These are phyloP conservation scores for Phytophthora pinifolia DNA, from an alignment of 352 stramenopile species.

Conservation along the genomic window DNA sequence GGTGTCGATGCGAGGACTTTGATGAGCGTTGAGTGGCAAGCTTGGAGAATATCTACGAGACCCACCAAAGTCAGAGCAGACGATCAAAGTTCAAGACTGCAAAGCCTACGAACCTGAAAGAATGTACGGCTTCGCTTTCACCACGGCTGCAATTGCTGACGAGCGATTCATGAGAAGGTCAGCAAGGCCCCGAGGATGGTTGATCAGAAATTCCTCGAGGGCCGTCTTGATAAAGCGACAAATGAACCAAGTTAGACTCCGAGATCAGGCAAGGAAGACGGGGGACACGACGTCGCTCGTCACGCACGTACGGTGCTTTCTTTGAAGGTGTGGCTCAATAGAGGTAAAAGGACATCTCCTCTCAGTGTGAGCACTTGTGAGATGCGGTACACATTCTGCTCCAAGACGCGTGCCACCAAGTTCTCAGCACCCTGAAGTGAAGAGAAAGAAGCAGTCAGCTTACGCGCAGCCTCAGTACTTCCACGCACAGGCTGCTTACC, in stretches of 20 bases:
- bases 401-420: slow-evolving; percentile 62
- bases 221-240: slow-evolving; percentile 29
- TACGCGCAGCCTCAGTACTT: neutral
- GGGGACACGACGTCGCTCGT: too few species aligned
- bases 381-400: slow-evolving; percentile 73
- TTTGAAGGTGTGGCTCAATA: slow-evolving; percentile 63
- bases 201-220: slow-evolving; percentile 71
- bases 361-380: slow-evolving; percentile 59
- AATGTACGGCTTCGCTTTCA: slow-evolving; percentile 59
- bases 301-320: slow-evolving; percentile 52
- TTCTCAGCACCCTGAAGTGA: slow-evolving; percentile 43
- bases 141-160: slow-evolving; percentile 39
- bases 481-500: slow-evolving; percentile 18
- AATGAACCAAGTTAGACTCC: neutral
- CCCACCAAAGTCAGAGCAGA: too few species aligned
- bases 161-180: slow-evolving; percentile 65
- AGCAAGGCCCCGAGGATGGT: slow-evolving; percentile 55
- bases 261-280: too few species aligned
- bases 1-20: slow-evolving; percentile 46
- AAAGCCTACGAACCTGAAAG: slow-evolving; percentile 37
- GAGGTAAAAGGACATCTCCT: slow-evolving; percentile 47
- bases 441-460: neutral
- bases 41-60: slow-evolving; percentile 42
- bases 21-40: slow-evolving; percentile 37
- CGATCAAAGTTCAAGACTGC: too few species aligned